Base-by-base conservation (phyloP, 768 basidiomycete species). In the Tulasnella sp. region DNA sequence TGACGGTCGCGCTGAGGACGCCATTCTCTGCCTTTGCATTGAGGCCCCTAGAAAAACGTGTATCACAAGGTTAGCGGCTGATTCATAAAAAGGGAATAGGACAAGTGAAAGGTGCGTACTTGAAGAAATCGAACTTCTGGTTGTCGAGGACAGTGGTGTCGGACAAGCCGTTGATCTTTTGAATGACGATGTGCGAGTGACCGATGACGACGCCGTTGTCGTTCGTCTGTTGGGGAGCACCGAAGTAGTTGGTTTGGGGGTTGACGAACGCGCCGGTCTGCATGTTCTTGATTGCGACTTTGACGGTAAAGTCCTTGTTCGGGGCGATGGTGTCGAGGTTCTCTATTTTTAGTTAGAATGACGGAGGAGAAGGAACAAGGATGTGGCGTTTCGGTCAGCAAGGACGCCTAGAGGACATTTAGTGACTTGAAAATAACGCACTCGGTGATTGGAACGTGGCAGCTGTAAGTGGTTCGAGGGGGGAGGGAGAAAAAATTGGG, bases 141-240 rank as follows among this genome's bases (percentile, higher is more conserved):
- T 89, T 87, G 82, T 91, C 83, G 18, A 86, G 86, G 9, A 87
- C 83, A 0, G 83, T 83, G 37, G 88, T 89, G 80, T 88, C 86
- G 26, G 87, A 83, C 42, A 87, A 81, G 26, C 83, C 83, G 18
- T 82, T 79, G 77, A 91, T 83, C 42, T 77, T 61, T 83, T 91
- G 88, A 75, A 90, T 85, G 79, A 89, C 88, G 80, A 90, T 84
- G 82, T 91, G 90, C 3, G 87, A 88, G 83, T 89, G 88, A 0
- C 89, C 90, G 75, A 87, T 84, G 82, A 91, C 87, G 74, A 86
- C 83, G 11, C 90, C 90, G 61, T 85, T 82, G 0, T 40, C 82
- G 81, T 90, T 88, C 29, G 89, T 81, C 74, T 87, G 86, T 81
- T 90, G 89, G 39, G 89, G 90, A 26, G 88, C 90, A 46, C 86